Base-by-base conservation (phyloP, 2,329 filamentous ascomycete species). In the Aspergillaceae sp. region DNA sequence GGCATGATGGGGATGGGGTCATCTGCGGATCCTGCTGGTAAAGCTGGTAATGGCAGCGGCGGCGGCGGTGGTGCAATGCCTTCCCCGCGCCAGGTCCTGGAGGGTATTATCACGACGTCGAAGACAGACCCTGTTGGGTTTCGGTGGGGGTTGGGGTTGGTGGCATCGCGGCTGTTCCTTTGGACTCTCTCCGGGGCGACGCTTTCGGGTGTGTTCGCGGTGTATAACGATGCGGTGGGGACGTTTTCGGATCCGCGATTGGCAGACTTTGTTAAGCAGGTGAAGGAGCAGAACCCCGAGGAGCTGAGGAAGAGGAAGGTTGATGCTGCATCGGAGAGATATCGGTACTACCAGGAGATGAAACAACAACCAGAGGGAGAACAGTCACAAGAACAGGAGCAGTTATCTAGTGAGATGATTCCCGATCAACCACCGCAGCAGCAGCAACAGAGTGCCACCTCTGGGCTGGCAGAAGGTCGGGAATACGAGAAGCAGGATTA, bases 191-290 rank as follows among this genome's bases (percentile, higher is more conserved):
- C 42, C 2, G 50, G 50, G 0, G n/a, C 35, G 11, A 38, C 52
- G 7, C 0, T 49, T 3, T 46, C 53, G 3, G 35, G 37, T 4
- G 30, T 49, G 5, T 42, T 37, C 5, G 55, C 51, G 1, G 34
- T 52, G 5, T 58, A 40, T 7, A 36, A 41, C 1, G 53, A 58
- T 38, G 47, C 51, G 1, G 35, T 34, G 11, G 28, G 27, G 5
- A 48, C 48, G 11, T 40, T 58, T 28, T 26, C 7, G 6, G 61
- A 64, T 46, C 53, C 57, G 26, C 53, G 61, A 29, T 29, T 64
- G 48, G 46, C 48, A 29, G 6, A 45, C 9, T 60, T 59, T 27
- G n/a, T 54, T 19, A 48, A 48, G 7, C 57, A 60, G 8, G 34
- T 59, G 43, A 41, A 34, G 19, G 40, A 45, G 1, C 43, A 53